phyloP scores from a whole-genome alignment of 208 protist species.

The Plasmodiophora brassicae region DNA sequence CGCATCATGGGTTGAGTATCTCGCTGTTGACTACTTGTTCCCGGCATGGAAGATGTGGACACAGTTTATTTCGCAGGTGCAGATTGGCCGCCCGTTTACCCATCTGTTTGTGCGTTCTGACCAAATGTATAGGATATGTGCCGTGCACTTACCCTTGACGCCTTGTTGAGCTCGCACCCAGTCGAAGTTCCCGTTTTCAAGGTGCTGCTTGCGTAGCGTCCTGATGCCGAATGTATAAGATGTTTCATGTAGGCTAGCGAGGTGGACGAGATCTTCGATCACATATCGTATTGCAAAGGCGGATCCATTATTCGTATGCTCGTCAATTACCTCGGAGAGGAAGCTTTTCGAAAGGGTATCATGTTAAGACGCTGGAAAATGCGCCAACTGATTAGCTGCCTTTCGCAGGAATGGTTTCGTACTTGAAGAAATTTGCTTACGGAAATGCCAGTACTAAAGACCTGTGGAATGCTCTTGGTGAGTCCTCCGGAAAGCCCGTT shows the following conservation, averaged over 20 bases:
- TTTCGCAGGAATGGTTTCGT: not conserved
- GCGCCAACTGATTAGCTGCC: not conserved
- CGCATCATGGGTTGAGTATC: slow-evolving; percentile 87
- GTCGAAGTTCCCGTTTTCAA: slow-evolving; percentile 12
- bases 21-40: slow-evolving; percentile 69
- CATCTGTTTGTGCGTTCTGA: no score
- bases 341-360: slow-evolving; percentile 21
- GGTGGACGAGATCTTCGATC: slow-evolving; percentile 19
- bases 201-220: no score
- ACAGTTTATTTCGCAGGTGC: slow-evolving; percentile 6
- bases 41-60: slow-evolving; percentile 68
- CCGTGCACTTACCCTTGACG: not conserved
- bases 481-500: not conserved
- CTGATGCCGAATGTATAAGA: no score
- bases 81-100: no score
- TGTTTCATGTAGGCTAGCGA: no score
- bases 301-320: slow-evolving; percentile 20
- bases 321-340: not conserved
- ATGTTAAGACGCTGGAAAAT: not conserved
- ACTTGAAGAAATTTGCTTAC: not conserved
- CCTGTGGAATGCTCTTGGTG: slow-evolving; percentile 17
- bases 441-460: slow-evolving; percentile 16
- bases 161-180: not conserved
- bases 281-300: not conserved
- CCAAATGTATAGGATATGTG: not conserved